Evolutionary conservation across 139 green algal species (phyloP).

Genomic region (Micractinium conductrix): DNA sequence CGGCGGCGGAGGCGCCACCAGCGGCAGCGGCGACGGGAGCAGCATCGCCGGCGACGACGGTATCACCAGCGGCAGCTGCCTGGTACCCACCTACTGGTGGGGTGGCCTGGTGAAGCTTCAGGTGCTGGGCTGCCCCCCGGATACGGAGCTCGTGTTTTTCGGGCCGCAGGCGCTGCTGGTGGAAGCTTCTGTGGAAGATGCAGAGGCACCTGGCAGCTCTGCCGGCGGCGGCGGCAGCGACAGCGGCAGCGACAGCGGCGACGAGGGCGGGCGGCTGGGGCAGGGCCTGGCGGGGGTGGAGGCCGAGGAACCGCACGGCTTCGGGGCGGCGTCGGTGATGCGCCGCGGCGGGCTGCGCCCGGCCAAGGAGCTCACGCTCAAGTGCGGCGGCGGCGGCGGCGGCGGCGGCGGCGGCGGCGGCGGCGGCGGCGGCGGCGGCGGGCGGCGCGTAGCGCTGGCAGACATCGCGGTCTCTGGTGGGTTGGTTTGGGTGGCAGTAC

Average conservation of each 20-base stretch:
- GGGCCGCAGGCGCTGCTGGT: conserved; percentile 59
- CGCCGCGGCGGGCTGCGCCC: conserved; percentile 65
- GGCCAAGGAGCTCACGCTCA: conserved; percentile 23
- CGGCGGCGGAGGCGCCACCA: background rate
- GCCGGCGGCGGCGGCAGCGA: background rate
- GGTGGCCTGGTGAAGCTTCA: conserved; percentile 77
- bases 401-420: conserved; percentile 3
- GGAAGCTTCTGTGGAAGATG: conserved; percentile 2
- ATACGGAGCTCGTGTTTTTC: conserved; percentile 69
- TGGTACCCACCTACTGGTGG: conserved; percentile 69
- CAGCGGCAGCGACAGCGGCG: background rate
- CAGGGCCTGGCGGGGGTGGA: background rate
- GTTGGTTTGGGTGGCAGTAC: conserved; percentile 47
- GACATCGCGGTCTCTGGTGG: conserved; percentile 82
- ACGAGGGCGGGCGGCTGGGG: too few relatives aligned
- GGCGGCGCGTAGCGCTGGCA: conserved; percentile 27
- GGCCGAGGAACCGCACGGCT: conserved; percentile 10
- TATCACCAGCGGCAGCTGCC: background rate
- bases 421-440: background rate
- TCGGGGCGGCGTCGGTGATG: conserved; percentile 55
- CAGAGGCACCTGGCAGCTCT: background rate
- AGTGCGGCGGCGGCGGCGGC: background rate
- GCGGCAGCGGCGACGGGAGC: background rate
- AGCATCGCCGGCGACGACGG: too few relatives aligned
- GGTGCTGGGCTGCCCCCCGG: conserved; percentile 61